Percentiles rank a stretch among this genome's conserved stretches.
Conservation (phyloP, 495 filamentous ascomycete species). For the Pyrenula aspistea region DNA sequence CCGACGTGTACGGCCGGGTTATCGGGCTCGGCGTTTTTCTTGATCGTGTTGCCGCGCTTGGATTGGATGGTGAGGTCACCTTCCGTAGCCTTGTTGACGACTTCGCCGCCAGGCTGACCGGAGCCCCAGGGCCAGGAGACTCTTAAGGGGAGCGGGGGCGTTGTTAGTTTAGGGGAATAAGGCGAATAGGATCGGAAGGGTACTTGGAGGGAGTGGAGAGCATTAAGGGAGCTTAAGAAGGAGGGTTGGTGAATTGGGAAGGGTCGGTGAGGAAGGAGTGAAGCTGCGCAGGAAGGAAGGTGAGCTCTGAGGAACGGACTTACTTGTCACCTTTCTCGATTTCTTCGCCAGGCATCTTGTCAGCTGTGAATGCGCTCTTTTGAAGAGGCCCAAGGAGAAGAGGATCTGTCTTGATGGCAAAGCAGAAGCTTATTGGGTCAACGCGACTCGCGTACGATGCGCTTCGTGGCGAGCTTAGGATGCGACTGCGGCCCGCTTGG, state of each 20-base stretch:
- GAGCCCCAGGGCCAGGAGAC: constrained; percentile 49
- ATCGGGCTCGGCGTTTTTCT: constrained; percentile 41
- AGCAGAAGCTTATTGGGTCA: too few relatives aligned
- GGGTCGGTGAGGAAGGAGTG: too few relatives aligned
- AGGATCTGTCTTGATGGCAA: too few relatives aligned
- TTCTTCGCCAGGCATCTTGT: background rate
- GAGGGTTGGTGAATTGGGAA: background rate
- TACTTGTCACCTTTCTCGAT: background rate
- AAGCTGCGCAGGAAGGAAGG: background rate
- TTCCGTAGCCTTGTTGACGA: constrained; percentile 43
- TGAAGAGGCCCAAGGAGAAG: too few relatives aligned
- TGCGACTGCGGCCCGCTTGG: too few relatives aligned
- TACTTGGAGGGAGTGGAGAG: background rate
- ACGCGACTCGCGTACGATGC: too few relatives aligned
- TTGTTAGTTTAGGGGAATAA: background rate
- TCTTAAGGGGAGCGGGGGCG: constrained; percentile 9
- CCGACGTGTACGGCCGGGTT: constrained; percentile 47
- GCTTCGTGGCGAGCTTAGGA: too few relatives aligned
- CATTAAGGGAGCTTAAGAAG: background rate
- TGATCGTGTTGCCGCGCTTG: constrained; percentile 48
- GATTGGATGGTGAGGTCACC: constrained; percentile 45
- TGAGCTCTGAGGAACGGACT: background rate
- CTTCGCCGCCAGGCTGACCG: constrained; percentile 38
- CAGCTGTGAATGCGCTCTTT: too few relatives aligned
- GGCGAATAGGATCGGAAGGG: background rate